Evolutionary conservation across 805 yeast species (phyloP), one percentile per base, ranked within the genome.

Genomic region (Clavispora santaluciae): DNA sequence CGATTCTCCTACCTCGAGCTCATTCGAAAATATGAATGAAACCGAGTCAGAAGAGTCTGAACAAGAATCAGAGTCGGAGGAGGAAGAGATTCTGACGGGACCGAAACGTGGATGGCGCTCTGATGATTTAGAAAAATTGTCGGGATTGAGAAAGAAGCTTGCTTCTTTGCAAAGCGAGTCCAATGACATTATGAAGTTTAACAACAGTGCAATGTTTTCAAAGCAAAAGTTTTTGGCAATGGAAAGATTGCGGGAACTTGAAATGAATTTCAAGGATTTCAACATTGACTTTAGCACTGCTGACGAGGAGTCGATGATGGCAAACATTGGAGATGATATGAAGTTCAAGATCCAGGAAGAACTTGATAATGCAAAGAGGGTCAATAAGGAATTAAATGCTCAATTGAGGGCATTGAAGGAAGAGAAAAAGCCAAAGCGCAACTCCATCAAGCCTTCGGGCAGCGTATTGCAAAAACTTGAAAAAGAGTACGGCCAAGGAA

Each of bases 131-230:
- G 73, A 68, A 12, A 80, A 79, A 40, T 63, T 86, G 36, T 73
- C 73, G 39, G 63, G 64, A 8, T 64, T 86, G 36, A 70, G 85
- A 49, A 71, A 72, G 41, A 79, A 78, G 50, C 59, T 86, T 28
- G 75, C 81, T 9, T 70, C 73, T 11, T 64, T 86, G 34, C 93
- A 86, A 58, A 72, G 72, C 35, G 90, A 86, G 55, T 81, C 90
- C 1, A 86, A 86, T 57, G 88, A 80, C 47, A 81, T 85, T 29
- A 74, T 86, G 59, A 85, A 84, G 55, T 77, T 71, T 49, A 83
- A 83, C 59, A 73, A 77, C 40, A 73, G 75, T 45, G 81, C 83
- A 36, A 55, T 75, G 52, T 72, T 81, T 60, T 68, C 73, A 34
- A 76, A 76, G 45, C 83, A 81, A 53, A 84, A 80, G 53, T 55